These are phyloP conservation scores for Candida yuanshanica DNA, from an alignment of 805 yeast genomes.

Conservation along the genomic window DNA sequence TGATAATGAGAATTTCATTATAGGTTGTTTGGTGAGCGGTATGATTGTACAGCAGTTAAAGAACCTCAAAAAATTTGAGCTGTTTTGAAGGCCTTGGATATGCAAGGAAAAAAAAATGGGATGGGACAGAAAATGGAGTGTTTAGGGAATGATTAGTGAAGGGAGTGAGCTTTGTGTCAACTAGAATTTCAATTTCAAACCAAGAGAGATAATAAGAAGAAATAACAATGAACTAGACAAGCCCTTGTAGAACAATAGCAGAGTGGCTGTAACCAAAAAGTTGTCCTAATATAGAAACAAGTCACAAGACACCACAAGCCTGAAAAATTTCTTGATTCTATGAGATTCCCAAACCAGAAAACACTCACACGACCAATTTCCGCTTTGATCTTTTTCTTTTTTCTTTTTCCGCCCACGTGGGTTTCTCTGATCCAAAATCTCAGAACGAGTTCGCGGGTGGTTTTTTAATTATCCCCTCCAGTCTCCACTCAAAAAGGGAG, in stretches of 20 bases:
- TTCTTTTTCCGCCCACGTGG: neutral
- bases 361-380: neutral
- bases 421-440: neutral
- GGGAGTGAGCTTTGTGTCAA: no score
- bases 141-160: no score
- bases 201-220: neutral
- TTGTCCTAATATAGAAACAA: neutral
- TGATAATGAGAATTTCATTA: constrained; percentile 67
- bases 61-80: no score
- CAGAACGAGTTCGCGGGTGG: neutral
- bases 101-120: no score
- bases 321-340: neutral
- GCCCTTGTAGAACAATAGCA: no score
- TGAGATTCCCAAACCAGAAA: no score
- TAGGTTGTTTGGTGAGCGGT: neutral
- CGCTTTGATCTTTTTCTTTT: neutral
- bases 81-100: no score
- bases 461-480: neutral
- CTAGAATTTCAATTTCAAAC: no score
- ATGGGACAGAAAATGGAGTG: no score
- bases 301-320: neutral
- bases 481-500: no score
- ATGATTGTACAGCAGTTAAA: no score
- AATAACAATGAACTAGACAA: neutral
- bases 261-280: no score